Base-by-base conservation (phyloP, 441 rosid genomes). In the Omphalea diandra region DNA sequence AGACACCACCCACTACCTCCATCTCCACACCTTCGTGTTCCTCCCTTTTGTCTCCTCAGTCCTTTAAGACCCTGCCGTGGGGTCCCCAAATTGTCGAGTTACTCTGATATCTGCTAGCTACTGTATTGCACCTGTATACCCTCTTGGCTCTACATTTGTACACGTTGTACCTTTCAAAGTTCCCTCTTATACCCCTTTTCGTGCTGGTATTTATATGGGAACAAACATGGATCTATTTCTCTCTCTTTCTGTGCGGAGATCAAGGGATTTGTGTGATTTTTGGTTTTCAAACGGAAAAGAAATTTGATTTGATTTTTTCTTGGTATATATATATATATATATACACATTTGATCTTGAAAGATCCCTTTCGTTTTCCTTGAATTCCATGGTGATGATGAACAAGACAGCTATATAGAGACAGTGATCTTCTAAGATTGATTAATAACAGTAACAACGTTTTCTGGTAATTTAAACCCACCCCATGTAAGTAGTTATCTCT, bases 211-310 rank as follows among this genome's bases (percentile, higher is more conserved):
- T 10, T 65, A 47, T 49, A 49, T 47, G 43, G 68, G 18, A 64
- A 64, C 24, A 29, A 29, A 15, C 0, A 46, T 44, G 40, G 44
- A 7, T 5, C 20, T 61, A 18, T 40, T 17, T 5, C 31, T 40
- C 26, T 60, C 20, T 38, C n/a, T n/a, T n/a, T n/a, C 22, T 29
- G 29, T 33, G 43, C 56, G 55, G 15, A 31, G 10, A 65, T 65
- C 18, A 47, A 47, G 69, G 69, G 69, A 65, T 65, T 65, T 65
- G 26, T 65, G 18, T 52, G 27, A 65, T 47, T 65, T 20, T 65
- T 20, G 24, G 27, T 47, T 32, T 65, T 47, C 29, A 50, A 7
- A n/a, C n/a, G n/a, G n/a, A 63, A 36, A 5, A 10, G 10, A 60
- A 36, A 20, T 7, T 0, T 18, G 20, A 20, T 33, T n/a, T 32